Evolutionary conservation across 2,329 filamentous ascomycete species (phyloP).

Genomic region (Aspergillus fructus): DNA sequence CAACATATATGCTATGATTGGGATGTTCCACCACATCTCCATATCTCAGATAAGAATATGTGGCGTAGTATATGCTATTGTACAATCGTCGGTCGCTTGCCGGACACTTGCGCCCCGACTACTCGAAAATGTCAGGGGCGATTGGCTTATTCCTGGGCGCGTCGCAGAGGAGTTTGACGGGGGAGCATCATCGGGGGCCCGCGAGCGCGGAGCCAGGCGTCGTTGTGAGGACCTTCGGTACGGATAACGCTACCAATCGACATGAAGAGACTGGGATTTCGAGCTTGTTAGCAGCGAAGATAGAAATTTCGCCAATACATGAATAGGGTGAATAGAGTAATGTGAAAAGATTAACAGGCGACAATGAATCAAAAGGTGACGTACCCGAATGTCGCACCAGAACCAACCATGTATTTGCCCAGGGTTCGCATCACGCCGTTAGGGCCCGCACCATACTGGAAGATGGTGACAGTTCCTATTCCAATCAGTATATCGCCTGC

Average conservation of each 20-base stretch:
- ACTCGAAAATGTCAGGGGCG: background rate
- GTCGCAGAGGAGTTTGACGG: slow-evolving; percentile 38
- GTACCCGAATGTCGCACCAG: slow-evolving; percentile 93
- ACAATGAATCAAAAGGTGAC: slow-evolving; percentile 23
- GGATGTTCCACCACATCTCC: slow-evolving; percentile 2
- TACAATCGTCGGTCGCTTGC: slow-evolving; percentile 26
- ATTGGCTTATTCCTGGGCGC: slow-evolving; percentile 31
- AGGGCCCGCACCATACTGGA: slow-evolving; percentile 87
- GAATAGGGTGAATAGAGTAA: no score
- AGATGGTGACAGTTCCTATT: slow-evolving; percentile 85
- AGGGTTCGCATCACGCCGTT: slow-evolving; percentile 93
- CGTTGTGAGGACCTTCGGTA: slow-evolving; percentile 77
- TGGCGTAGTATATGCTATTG: slow-evolving; percentile 25
- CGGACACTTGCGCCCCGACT: background rate
- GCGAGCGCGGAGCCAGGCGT: slow-evolving; percentile 72
- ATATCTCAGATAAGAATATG: background rate
- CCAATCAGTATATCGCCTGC: slow-evolving; percentile 2
- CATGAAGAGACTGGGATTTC: slow-evolving; percentile 78
- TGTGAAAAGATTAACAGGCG: no score
- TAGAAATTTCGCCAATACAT: background rate
- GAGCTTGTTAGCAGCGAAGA: background rate
- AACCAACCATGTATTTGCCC: slow-evolving; percentile 95
- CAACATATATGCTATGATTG: slow-evolving; percentile 2
- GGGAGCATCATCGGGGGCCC: slow-evolving; percentile 70
- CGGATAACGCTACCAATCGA: slow-evolving; percentile 95